Percentiles rank a stretch among this genome's conserved stretches.
Evolutionary conservation across 371 early-diverging fungal species (phyloP).

Genomic region (Rhizopus delemar): DNA sequence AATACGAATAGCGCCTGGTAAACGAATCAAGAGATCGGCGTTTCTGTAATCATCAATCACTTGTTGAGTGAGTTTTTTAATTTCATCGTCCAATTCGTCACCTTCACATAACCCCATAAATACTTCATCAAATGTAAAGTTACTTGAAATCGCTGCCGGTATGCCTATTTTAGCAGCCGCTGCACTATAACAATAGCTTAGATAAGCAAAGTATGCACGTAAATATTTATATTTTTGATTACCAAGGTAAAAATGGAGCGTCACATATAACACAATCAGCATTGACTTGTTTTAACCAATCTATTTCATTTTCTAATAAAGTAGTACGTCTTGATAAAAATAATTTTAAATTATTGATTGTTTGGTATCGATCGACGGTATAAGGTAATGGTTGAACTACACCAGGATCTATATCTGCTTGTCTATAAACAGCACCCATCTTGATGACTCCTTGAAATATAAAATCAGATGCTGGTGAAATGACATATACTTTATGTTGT

Average conservation of each 20-base stretch:
- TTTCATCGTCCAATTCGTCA: conserved; percentile 55
- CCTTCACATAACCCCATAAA: conserved; percentile 63
- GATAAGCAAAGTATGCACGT: background rate
- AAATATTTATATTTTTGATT: conserved; percentile 6
- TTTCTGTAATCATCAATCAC: conserved; percentile 59
- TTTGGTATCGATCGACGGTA: conserved; percentile 64
- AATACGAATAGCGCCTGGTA: conserved; percentile 73
- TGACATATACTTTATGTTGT: conserved; percentile 64
- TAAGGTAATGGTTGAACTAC: conserved; percentile 74
- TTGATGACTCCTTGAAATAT: conserved; percentile 66
- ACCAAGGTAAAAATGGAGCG: conserved; percentile 73
- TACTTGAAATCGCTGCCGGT: conserved; percentile 70
- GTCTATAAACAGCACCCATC: conserved; percentile 59
- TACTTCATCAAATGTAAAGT: conserved; percentile 80
- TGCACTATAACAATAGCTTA: conserved; percentile 39
- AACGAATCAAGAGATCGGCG: conserved; percentile 62
- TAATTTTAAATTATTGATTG: conserved; percentile 47
- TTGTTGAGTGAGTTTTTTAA: conserved; percentile 46
- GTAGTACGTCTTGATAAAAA: conserved; percentile 52
- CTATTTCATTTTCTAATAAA: conserved; percentile 51
- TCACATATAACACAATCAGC: conserved; percentile 72
- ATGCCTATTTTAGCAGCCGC: conserved; percentile 60
- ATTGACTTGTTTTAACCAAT: conserved; percentile 56
- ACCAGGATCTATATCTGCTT: conserved; percentile 68
- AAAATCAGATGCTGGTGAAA: conserved; percentile 66